Evolutionary conservation across 75 land plant genomes (phyloP).

Genomic region (Pseudotsuga menziesii): DNA sequence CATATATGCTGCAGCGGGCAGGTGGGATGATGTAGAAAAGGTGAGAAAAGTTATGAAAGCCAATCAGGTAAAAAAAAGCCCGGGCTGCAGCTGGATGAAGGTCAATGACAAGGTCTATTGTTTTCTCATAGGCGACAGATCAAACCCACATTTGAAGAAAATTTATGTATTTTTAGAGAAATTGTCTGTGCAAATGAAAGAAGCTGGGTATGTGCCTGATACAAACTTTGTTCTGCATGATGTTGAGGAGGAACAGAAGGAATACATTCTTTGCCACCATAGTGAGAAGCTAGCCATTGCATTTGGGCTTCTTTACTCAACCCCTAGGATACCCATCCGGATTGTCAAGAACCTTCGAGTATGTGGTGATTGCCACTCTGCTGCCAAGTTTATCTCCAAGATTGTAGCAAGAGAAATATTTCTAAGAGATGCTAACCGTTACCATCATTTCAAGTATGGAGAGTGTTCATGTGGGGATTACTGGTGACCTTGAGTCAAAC

Average conservation of each 20-base stretch:
- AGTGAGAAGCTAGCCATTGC: conserved; percentile 2
- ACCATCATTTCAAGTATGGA: conserved; percentile 3
- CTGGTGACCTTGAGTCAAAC: neutral
- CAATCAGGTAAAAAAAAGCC: neutral
- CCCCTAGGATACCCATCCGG: neutral
- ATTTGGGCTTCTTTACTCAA: neutral
- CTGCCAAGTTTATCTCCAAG: neutral
- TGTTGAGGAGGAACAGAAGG: conserved; percentile 5
- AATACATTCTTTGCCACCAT: neutral
- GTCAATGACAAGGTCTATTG: neutral
- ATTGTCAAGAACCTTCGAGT: neutral
- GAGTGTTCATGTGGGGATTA: neutral
- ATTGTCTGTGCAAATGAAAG: neutral
- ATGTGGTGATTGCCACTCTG: neutral
- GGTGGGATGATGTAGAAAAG: conserved; percentile 12
- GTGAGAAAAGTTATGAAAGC: neutral
- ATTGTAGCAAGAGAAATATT: neutral
- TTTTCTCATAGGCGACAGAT: conserved; percentile 1
- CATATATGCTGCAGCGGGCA: conserved; percentile 11
- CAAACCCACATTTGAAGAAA: neutral
- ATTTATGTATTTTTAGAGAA: neutral
- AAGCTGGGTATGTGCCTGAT: neutral
- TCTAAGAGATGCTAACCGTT: neutral
- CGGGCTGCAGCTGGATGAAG: neutral
- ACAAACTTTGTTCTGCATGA: neutral